Evolutionary conservation across 345 rosid genomes (phyloP).

Genomic region (Boechera stricta): DNA sequence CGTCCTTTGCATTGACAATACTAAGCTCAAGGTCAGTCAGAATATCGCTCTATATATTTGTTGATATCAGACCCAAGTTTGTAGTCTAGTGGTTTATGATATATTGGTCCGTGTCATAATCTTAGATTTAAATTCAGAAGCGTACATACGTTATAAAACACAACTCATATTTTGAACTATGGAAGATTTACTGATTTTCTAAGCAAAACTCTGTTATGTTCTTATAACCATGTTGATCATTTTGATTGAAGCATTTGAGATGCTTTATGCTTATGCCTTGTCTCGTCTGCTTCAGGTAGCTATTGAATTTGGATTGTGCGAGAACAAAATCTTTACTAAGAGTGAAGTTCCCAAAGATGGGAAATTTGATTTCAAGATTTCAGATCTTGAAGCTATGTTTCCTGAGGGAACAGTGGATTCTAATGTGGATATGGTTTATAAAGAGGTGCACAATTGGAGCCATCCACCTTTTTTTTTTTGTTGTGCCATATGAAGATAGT

Average conservation of each 20-base stretch:
- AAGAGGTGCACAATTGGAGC: conserved; percentile 50
- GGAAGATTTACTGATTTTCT: background rate
- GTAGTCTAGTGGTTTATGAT: conserved; percentile 17
- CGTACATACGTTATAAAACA: background rate
- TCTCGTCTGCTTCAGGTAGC: conserved; percentile 56
- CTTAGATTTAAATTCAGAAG: background rate
- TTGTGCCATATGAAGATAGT: too few relatives aligned
- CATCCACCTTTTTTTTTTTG: too few relatives aligned
- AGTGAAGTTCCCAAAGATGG: conserved; percentile 59
- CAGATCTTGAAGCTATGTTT: conserved; percentile 63
- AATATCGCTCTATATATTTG: background rate
- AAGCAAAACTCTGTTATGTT: background rate
- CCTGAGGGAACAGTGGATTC: conserved; percentile 70
- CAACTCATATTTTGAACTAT: background rate
- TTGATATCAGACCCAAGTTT: background rate
- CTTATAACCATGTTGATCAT: background rate
- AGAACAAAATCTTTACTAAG: conserved; percentile 55
- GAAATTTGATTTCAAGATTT: conserved; percentile 55
- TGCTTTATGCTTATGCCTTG: background rate
- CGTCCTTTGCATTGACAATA: conserved; percentile 41
- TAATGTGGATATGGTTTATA: conserved; percentile 50
- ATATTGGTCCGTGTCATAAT: background rate
- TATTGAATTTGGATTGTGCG: conserved; percentile 79
- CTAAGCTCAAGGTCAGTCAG: conserved; percentile 65
- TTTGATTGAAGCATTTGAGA: conserved; percentile 1